Percentiles rank a stretch among this genome's conserved stretches.
These are phyloP conservation scores for Talaromyces sp. DNA, from an alignment of 2,329 filamentous ascomycete species.

Conservation along the genomic window DNA sequence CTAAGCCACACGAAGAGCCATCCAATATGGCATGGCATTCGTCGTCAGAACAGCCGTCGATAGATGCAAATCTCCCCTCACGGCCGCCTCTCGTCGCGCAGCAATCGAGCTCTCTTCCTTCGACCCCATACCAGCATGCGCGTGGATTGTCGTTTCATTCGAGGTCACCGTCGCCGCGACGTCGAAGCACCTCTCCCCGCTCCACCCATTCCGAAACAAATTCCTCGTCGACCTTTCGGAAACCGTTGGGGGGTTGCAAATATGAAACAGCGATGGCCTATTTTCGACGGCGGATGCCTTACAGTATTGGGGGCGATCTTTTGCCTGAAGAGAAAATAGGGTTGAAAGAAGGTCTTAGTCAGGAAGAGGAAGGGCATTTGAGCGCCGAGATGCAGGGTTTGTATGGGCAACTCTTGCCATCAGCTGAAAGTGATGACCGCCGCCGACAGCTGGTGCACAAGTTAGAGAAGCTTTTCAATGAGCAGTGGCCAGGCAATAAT, in stretches of 20 bases:
- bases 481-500: constrained; percentile 85
- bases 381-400: constrained; percentile 79
- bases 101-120: constrained; percentile 86
- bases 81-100: constrained; percentile 54
- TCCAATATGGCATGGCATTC: constrained; percentile 42
- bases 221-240: constrained; percentile 65
- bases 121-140: constrained; percentile 85
- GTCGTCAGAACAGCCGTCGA: constrained; percentile 27
- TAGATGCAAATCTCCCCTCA: constrained; percentile 36
- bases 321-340: constrained; percentile 66
- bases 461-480: constrained; percentile 80
- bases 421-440: constrained; percentile 70
- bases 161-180: constrained; percentile 73
- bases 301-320: constrained; percentile 77
- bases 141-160: constrained; percentile 78
- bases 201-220: constrained; percentile 89
- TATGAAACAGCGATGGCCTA: constrained; percentile 84
- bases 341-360: constrained; percentile 65
- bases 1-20: constrained; percentile 39
- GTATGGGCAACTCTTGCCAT: constrained; percentile 81
- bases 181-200: constrained; percentile 75
- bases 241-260: constrained; percentile 68
- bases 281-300: constrained; percentile 82
- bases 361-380: constrained; percentile 70
- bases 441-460: constrained; percentile 76